Conservation (phyloP, 495 filamentous ascomycete species). For the Parathielavia appendiculata region DNA sequence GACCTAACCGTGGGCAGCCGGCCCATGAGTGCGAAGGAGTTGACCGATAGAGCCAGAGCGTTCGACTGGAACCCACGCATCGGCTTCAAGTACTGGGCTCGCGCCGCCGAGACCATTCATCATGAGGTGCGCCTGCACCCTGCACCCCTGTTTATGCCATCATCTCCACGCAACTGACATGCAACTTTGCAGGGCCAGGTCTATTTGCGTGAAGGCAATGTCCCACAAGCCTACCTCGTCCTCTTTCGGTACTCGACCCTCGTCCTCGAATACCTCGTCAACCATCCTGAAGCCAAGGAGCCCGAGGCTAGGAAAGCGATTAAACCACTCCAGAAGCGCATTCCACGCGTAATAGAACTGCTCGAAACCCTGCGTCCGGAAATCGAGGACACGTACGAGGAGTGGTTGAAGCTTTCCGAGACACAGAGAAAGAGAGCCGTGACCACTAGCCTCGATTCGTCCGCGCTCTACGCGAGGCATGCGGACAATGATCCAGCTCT, state of each 20-base stretch:
- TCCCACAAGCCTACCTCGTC: conserved; percentile 80
- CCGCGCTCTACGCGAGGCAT: conserved; percentile 30
- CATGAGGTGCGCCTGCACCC: conserved; percentile 59
- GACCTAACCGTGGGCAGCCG: conserved; percentile 19
- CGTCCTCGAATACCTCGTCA: conserved; percentile 54
- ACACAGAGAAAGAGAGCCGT: conserved; percentile 11
- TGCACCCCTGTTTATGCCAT: not conserved
- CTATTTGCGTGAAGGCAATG: conserved; percentile 79
- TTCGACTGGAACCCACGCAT: conserved; percentile 76
- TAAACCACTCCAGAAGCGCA: conserved; percentile 24
- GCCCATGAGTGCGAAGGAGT: conserved; percentile 68
- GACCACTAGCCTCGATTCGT: conserved; percentile 9
- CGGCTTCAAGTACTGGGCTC: conserved; percentile 72
- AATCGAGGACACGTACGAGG: conserved; percentile 33
- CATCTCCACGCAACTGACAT: not conserved
- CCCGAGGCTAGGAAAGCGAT: conserved; percentile 31
- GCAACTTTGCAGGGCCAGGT: conserved; percentile 42
- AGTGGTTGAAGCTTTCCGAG: conserved; percentile 29
- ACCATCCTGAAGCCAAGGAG: conserved; percentile 62
- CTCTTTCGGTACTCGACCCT: conserved; percentile 77
- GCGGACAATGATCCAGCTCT: conserved; percentile 47
- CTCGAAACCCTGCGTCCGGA: conserved; percentile 51
- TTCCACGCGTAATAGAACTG: conserved; percentile 42
- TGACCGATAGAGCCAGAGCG: conserved; percentile 62
- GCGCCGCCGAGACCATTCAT: conserved; percentile 69